Conservation (phyloP, 2,329 filamentous ascomycete species). For the Pseudogymnoascus verrucosus region DNA sequence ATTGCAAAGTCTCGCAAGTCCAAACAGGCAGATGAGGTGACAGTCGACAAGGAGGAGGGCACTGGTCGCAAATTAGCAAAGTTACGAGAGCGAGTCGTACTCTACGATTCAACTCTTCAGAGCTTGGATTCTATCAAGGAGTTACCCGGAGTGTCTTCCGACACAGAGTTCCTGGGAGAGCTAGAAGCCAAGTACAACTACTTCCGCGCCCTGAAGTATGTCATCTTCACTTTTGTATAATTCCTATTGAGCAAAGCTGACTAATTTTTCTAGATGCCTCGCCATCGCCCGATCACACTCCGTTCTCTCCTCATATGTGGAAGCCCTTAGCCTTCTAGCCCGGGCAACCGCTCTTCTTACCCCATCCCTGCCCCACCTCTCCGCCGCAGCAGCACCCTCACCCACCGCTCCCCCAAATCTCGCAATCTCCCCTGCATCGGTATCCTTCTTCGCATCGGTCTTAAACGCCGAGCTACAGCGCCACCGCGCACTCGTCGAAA, state of each 20-base stretch:
- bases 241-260: constrained; percentile 4
- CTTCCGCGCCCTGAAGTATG: constrained; percentile 81
- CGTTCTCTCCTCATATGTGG: constrained; percentile 61
- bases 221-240: constrained; percentile 12
- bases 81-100: constrained; percentile 75
- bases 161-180: constrained; percentile 66
- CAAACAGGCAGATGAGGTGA: constrained; percentile 45
- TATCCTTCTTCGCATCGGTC: constrained; percentile 50
- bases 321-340: constrained; percentile 78
- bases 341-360: constrained; percentile 58
- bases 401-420: constrained; percentile 53
- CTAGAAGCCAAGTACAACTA: constrained; percentile 73
- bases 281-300: constrained; percentile 80
- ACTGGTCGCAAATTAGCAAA: constrained; percentile 68
- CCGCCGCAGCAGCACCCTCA: constrained; percentile 30
- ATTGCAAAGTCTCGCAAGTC: constrained; percentile 38
- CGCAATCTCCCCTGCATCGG: constrained; percentile 52
- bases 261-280: constrained; percentile 51
- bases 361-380: constrained; percentile 41
- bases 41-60: constrained; percentile 50
- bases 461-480: constrained; percentile 68
- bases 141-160: constrained; percentile 80
- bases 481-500: constrained; percentile 76
- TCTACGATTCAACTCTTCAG: constrained; percentile 87
- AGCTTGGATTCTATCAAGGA: constrained; percentile 87